Conservation (phyloP, 306 rosid species). For the Cucumis hystrix region DNA sequence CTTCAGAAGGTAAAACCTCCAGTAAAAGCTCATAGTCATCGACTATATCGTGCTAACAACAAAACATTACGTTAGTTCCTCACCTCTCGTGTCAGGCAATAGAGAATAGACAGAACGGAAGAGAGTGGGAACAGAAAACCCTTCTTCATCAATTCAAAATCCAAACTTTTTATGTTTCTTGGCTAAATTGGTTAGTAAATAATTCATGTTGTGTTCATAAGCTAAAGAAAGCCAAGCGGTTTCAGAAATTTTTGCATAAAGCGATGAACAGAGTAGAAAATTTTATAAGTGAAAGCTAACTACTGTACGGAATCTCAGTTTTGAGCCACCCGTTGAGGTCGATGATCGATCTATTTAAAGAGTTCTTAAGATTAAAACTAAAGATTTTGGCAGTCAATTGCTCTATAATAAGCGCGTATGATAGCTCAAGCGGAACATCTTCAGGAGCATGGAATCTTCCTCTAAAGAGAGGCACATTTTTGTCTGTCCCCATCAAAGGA, state of each 20-base stretch:
- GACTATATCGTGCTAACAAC: neutral
- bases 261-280: neutral
- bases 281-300: neutral
- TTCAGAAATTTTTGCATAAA: neutral
- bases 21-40: neutral
- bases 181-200: neutral
- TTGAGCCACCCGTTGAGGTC: neutral
- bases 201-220: neutral
- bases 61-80: neutral
- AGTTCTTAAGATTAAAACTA: neutral
- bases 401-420: neutral
- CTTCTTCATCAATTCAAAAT: neutral
- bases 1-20: neutral
- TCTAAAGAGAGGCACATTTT: neutral
- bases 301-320: neutral
- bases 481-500: neutral
- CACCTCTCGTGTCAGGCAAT: neutral
- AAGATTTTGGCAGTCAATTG: neutral
- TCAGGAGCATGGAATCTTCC: neutral
- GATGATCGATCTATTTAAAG: neutral
- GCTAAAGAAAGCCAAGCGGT: neutral
- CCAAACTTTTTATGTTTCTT: neutral
- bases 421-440: neutral
- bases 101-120: neutral
- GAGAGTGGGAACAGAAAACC: neutral